These are phyloP conservation scores for Corylus heterophylla DNA, from an alignment of 306 rosid genomes.

Conservation along the genomic window DNA sequence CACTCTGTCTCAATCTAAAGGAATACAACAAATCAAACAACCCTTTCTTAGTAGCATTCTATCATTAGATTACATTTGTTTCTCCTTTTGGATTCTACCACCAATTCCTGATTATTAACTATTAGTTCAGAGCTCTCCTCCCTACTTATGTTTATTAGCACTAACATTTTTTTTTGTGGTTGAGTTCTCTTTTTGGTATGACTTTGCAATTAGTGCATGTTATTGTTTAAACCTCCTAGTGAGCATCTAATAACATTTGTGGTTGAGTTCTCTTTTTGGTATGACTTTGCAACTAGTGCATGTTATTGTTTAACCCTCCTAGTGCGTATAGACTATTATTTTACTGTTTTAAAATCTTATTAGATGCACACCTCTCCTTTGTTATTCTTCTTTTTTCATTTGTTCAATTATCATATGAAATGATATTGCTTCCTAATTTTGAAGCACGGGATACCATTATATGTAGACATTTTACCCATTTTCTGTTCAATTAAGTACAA, in stretches of 20 bases:
- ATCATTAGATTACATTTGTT: not conserved
- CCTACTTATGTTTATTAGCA: not conserved
- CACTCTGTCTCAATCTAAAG: no score
- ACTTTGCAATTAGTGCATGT: not conserved
- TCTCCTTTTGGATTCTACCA: conserved; percentile 1
- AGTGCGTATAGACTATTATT: not conserved
- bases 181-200: not conserved
- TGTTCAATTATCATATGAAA: not conserved
- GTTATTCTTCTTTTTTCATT: not conserved
- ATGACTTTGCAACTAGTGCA: not conserved
- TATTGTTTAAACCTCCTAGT: not conserved
- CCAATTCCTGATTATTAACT: not conserved
- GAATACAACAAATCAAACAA: no score
- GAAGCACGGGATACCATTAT: not conserved
- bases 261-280: not conserved
- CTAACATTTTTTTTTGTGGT: not conserved
- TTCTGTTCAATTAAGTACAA: not conserved
- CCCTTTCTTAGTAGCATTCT: not conserved
- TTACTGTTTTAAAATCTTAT: not conserved
- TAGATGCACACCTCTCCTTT: not conserved
- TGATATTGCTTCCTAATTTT: not conserved
- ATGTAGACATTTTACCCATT: not conserved
- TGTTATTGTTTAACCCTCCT: not conserved
- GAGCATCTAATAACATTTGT: not conserved
- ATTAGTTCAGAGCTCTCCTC: not conserved